Evolutionary conservation across 2,329 filamentous ascomycete genomes (phyloP).

Genomic region (Clarireedia hainanense): DNA sequence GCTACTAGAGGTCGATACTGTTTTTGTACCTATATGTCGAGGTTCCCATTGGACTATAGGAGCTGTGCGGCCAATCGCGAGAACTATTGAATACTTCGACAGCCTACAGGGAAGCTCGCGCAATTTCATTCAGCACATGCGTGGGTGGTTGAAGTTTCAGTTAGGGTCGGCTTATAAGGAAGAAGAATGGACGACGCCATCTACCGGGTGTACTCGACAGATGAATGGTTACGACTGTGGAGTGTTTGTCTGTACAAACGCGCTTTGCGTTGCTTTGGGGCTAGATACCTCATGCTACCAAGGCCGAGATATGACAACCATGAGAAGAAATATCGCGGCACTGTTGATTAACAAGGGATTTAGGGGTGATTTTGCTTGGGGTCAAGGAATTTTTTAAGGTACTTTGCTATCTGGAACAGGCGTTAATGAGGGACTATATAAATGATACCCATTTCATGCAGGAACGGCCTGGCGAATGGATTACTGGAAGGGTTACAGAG

Average conservation of each 20-base stretch:
- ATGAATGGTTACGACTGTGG: conserved; percentile 67
- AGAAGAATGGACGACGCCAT: conserved; percentile 49
- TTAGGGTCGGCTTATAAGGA: conserved; percentile 47
- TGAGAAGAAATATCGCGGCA: conserved; percentile 55
- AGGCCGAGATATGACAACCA: conserved; percentile 47
- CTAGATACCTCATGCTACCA: conserved; percentile 37
- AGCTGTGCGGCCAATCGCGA: conserved; percentile 53
- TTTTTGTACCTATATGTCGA: conserved; percentile 63
- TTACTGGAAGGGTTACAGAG: neutral
- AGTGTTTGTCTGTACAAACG: conserved; percentile 69
- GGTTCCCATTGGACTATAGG: conserved; percentile 64
- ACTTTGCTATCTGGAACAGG: conserved; percentile 11
- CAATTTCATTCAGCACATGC: conserved; percentile 35
- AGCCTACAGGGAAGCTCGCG: conserved; percentile 43
- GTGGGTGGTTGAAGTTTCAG: conserved; percentile 50
- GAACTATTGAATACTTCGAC: conserved; percentile 61
- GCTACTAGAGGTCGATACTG: conserved; percentile 55
- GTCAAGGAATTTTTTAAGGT: conserved; percentile 11
- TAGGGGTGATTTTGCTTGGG: conserved; percentile 44
- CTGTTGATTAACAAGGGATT: conserved; percentile 63
- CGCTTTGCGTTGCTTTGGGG: conserved; percentile 45
- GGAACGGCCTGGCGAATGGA: neutral
- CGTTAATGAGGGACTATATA: conserved; percentile 13
- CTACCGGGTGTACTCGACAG: conserved; percentile 47
- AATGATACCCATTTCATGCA: conserved; percentile 19